A percentile compares a stretch with the other conserved stretches of the same genome.
These are phyloP conservation scores for Aureobasidium mangrovei DNA, from an alignment of 2,329 filamentous ascomycete species.

Conservation along the genomic window DNA sequence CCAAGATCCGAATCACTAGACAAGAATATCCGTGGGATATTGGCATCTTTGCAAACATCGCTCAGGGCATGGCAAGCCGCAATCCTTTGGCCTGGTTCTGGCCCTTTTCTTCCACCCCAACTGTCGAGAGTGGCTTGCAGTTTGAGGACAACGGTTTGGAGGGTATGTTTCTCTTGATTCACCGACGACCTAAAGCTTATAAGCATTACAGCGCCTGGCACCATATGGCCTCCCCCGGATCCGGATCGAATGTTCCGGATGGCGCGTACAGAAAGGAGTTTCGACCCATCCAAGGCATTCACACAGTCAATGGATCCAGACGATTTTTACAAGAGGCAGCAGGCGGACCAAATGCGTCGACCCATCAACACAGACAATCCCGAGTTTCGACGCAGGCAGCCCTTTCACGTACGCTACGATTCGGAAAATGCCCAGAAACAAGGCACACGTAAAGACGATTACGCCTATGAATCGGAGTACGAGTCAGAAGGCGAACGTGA, in stretches of 20 bases:
- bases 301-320: slow-evolving; percentile 36
- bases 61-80: slow-evolving; percentile 62
- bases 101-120: slow-evolving; percentile 51
- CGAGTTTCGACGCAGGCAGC: slow-evolving; percentile 30
- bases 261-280: slow-evolving; percentile 16
- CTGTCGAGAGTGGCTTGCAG: slow-evolving; percentile 42
- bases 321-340: slow-evolving; percentile 47
- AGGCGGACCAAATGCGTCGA: slow-evolving; percentile 40
- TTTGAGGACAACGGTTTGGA: slow-evolving; percentile 76
- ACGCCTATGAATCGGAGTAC: slow-evolving; percentile 19
- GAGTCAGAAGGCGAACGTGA: slow-evolving; percentile 39
- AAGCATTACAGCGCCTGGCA: slow-evolving; percentile 23
- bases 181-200: slow-evolving; percentile 38
- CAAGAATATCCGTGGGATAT: slow-evolving; percentile 79
- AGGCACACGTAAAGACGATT: slow-evolving; percentile 15
- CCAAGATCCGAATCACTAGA: slow-evolving; percentile 45
- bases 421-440: slow-evolving; percentile 9
- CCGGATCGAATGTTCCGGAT: slow-evolving; percentile 37
- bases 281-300: slow-evolving; percentile 25
- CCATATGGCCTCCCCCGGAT: slow-evolving; percentile 43
- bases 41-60: slow-evolving; percentile 64
- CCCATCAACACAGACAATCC: slow-evolving; percentile 22
- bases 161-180: slow-evolving; percentile 32
- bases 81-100: slow-evolving; percentile 62
- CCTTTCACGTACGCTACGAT: slow-evolving; percentile 36